These are phyloP conservation scores for Aspergillus pseudoterreus DNA, from an alignment of 2,329 filamentous ascomycete species.

Conservation along the genomic window DNA sequence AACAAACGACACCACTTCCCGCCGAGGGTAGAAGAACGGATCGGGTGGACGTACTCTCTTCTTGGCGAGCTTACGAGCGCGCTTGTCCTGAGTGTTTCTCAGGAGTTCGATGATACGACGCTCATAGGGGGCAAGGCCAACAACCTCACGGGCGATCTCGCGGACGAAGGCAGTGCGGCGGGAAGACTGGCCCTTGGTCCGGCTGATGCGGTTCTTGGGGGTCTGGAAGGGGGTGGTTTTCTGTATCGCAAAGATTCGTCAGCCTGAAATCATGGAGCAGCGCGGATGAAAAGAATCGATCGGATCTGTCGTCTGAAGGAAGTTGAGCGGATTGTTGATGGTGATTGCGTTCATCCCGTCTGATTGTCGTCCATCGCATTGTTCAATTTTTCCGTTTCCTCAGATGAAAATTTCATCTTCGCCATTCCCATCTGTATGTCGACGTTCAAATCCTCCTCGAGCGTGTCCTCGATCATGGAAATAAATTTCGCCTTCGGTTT, in stretches of 20 bases:
- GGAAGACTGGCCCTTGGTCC: conserved; percentile 92
- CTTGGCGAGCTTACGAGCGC: conserved; percentile 98
- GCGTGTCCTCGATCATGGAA: not conserved
- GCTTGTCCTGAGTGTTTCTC: conserved; percentile 99
- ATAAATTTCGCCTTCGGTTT: not conserved
- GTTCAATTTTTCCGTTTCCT: not conserved
- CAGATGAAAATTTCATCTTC: not conserved
- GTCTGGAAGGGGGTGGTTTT: conserved; percentile 75
- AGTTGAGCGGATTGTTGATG: not conserved
- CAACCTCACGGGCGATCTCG: conserved; percentile 97
- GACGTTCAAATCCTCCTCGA: not conserved
- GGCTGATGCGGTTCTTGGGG: conserved; percentile 72
- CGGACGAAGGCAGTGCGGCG: conserved; percentile 96
- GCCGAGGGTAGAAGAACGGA: not conserved
- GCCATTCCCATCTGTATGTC: not conserved
- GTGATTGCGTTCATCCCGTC: too few species aligned
- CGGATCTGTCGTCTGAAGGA: not conserved
- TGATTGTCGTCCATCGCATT: not conserved
- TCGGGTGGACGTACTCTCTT: conserved; percentile 72
- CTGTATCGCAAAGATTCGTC: conserved; percentile 51
- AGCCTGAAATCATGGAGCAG: conserved; percentile 23
- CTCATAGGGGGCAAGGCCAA: conserved; percentile 93
- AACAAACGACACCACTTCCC: not conserved
- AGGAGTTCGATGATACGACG: conserved; percentile 98
- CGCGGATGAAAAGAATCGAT: not conserved